A percentile compares a stretch with the other conserved stretches of the same genome.
These are phyloP conservation scores for Suillus cothurnatus DNA, from an alignment of 768 basidiomycete species.

Conservation along the genomic window DNA sequence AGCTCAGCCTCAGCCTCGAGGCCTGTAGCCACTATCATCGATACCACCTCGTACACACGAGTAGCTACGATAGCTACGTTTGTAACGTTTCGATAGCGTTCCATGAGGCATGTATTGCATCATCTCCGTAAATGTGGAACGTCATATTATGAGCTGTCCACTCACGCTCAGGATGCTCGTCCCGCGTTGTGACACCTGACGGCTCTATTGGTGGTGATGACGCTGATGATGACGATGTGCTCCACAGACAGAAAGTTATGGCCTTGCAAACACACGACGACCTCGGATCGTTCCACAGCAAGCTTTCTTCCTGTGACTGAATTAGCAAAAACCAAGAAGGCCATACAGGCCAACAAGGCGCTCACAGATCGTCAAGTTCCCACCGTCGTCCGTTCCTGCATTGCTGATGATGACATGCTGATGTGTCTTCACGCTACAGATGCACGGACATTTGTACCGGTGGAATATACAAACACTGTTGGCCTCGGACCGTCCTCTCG, in stretches of 20 bases:
- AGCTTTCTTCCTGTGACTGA: not conserved
- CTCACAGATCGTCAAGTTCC: not conserved
- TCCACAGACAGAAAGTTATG: not conserved
- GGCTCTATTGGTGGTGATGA: not conserved
- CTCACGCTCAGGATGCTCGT: constrained; percentile 9
- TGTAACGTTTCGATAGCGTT: constrained; percentile 3
- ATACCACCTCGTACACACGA: constrained; percentile 5
- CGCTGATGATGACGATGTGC: constrained; percentile 7
- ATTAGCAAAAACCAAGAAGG: not conserved
- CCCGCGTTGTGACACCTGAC: not conserved
- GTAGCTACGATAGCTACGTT: not conserved
- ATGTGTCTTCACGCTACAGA: not conserved
- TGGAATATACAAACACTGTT: not conserved
- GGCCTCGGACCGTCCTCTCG: constrained; percentile 4
- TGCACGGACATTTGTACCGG: not conserved
- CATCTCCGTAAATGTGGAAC: constrained; percentile 19
- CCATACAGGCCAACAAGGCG: not conserved
- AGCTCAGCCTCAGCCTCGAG: constrained; percentile 17
- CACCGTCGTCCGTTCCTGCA: not conserved
- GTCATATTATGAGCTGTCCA: constrained; percentile 12
- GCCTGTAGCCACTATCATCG: constrained; percentile 15
- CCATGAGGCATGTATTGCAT: constrained; percentile 7
- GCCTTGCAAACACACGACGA: not conserved
- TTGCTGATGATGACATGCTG: not conserved
- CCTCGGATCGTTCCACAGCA: not conserved